Evolutionary conservation across 805 yeast species (phyloP).

Genomic region (Zygosaccharomyces lentus): DNA sequence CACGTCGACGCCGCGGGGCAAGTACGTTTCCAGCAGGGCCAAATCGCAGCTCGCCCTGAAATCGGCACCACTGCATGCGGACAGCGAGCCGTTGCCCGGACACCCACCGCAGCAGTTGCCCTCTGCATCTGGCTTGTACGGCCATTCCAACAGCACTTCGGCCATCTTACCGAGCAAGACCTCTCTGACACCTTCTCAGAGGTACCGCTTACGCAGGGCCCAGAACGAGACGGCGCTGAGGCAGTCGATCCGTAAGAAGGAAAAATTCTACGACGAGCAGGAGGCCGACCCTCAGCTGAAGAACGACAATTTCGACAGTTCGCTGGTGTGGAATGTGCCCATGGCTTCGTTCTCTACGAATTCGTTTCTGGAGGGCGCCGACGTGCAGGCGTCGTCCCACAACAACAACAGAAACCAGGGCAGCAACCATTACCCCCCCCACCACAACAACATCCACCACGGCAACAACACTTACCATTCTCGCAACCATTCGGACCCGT

Average conservation of each 20-base stretch:
- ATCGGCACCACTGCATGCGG: background rate
- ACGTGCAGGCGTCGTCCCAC: background rate
- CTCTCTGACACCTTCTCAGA: constrained; percentile 41
- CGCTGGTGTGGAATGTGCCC: constrained; percentile 51
- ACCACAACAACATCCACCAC: background rate
- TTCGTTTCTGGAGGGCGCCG: constrained; percentile 21
- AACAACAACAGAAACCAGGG: background rate
- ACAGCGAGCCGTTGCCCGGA: constrained; percentile 7
- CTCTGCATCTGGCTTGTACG: constrained; percentile 11
- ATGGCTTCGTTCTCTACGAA: constrained; percentile 39
- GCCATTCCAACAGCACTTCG: constrained; percentile 18
- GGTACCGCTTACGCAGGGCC: constrained; percentile 38
- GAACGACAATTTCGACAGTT: constrained; percentile 38
- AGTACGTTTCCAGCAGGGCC: constrained; percentile 12
- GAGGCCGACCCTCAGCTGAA: constrained; percentile 21
- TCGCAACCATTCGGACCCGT: constrained; percentile 4
- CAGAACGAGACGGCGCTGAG: constrained; percentile 36
- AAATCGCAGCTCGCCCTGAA: constrained; percentile 13
- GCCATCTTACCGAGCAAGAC: constrained; percentile 19
- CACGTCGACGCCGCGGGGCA: constrained; percentile 8
- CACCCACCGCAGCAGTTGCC: constrained; percentile 17
- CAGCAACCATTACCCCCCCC: background rate
- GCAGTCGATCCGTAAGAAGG: constrained; percentile 34
- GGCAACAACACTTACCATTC: background rate
- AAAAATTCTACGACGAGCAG: constrained; percentile 38